A percentile compares a stretch with the other conserved stretches of the same genome.
phyloP scores from a whole-genome alignment of 208 protist species.

The Leishmania major region DNA sequence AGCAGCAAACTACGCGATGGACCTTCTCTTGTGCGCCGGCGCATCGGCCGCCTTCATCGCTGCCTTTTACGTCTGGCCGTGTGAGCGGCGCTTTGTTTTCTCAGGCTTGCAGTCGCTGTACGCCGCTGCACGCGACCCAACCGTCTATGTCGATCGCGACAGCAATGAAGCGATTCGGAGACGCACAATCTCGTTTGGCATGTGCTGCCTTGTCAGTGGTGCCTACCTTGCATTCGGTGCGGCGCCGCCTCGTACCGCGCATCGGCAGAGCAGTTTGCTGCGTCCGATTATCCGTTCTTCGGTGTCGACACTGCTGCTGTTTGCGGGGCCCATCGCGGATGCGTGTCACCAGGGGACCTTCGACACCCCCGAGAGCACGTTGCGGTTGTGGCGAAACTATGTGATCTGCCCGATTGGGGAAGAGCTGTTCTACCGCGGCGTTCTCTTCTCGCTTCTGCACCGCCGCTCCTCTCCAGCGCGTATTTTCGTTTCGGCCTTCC shows the following conservation, averaged over 20 bases:
- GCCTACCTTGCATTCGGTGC: constrained; percentile 14
- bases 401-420: constrained; percentile 72
- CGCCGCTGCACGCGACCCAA: constrained; percentile 28
- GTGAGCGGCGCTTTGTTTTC: constrained; percentile 43
- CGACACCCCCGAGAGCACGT: not conserved
- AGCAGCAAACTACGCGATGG: constrained; percentile 22
- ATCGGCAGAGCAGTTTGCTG: not conserved
- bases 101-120: constrained; percentile 34
- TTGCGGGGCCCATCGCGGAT: constrained; percentile 47
- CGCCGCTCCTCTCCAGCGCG: constrained; percentile 20
- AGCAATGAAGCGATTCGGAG: constrained; percentile 37
- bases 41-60: constrained; percentile 52
- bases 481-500: constrained; percentile 43
- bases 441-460: constrained; percentile 55
- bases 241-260: not conserved
- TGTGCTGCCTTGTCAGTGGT: constrained; percentile 18
- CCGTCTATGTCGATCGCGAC: constrained; percentile 50
- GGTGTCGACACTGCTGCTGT: constrained; percentile 45
- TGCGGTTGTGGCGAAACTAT: constrained; percentile 43
- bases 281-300: constrained; percentile 8
- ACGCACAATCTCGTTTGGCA: constrained; percentile 30
- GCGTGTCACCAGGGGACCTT: constrained; percentile 1
- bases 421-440: constrained; percentile 76
- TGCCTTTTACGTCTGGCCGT: constrained; percentile 65
- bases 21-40: constrained; percentile 34